Evolutionary conservation across 805 yeast species (phyloP).

Genomic region (Torulaspora microellipsoides): DNA sequence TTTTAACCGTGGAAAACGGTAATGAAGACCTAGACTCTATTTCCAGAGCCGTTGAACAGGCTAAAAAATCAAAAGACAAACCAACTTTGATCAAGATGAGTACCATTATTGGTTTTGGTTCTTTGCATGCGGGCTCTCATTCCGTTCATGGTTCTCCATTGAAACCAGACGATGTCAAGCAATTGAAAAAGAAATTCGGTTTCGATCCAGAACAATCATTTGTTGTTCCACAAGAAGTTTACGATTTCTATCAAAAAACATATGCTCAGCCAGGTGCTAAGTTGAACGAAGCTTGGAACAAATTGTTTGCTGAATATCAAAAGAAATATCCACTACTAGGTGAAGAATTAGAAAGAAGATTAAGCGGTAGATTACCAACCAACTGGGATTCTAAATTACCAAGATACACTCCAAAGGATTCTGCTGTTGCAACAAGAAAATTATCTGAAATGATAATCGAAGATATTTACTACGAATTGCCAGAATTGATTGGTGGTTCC

Average conservation of each 20-base stretch:
- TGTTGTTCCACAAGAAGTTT: slow-evolving; percentile 77
- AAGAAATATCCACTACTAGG: slow-evolving; percentile 72
- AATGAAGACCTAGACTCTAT: slow-evolving; percentile 72
- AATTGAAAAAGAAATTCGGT: slow-evolving; percentile 77
- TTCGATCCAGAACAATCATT: slow-evolving; percentile 83
- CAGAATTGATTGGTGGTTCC: slow-evolving; percentile 95
- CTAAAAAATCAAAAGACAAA: slow-evolving; percentile 69
- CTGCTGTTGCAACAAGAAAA: slow-evolving; percentile 90
- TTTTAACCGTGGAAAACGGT: slow-evolving; percentile 71
- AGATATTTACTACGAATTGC: slow-evolving; percentile 57
- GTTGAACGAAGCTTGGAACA: slow-evolving; percentile 73
- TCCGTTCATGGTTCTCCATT: slow-evolving; percentile 95
- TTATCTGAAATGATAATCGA: slow-evolving; percentile 76
- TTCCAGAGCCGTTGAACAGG: slow-evolving; percentile 69
- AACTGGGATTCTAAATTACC: slow-evolving; percentile 81
- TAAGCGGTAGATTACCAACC: slow-evolving; percentile 70
- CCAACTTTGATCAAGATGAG: slow-evolving; percentile 86
- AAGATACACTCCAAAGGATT: slow-evolving; percentile 68
- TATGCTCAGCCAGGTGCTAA: slow-evolving; percentile 59
- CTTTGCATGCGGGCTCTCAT: slow-evolving; percentile 77
- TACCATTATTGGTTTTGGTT: slow-evolving; percentile 95
- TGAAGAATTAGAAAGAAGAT: slow-evolving; percentile 75
- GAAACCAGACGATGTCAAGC: slow-evolving; percentile 86
- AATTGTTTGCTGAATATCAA: slow-evolving; percentile 54
- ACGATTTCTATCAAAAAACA: slow-evolving; percentile 54